Base-by-base conservation (phyloP, 129 eudicot species). In the Tagetes erecta region DNA sequence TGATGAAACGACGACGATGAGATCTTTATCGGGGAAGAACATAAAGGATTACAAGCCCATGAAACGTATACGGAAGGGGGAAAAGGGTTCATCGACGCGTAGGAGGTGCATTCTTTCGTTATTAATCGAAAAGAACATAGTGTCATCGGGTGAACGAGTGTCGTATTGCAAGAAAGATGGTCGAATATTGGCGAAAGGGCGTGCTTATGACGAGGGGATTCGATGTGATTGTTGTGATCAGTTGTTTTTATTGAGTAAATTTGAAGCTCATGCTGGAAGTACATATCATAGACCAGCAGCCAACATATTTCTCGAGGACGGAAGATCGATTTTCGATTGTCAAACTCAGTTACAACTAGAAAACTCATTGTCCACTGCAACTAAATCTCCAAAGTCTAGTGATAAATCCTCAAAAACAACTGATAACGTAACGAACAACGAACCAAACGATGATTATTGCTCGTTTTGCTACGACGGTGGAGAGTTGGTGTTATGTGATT, bases 181-280 rank as follows among this genome's bases (percentile, higher is more conserved):
- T 13, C 33, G 52, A 20, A 33, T 42, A 2, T 72, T 76, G 51
- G 78, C 73, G 8, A 80, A 76, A 80, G 97, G 97, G 6, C 45
- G 76, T 35, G 66, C 80, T 57, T 82, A 80, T 11, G 84, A 82
- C 38, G 85, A 83, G 8, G 95, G 97, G 49, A 91, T 91, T 34
- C 74, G 71, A 64, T 91, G 97, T 57, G 80, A 72, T 80, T 91
- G 97, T 37, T 91, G 97, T 69, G 79, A 70, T 4, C 33, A 38
- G 52, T 69, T 82, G 4, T 88, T 84, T 71, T 46, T 82, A 1
- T 64, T 88, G 50, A 78, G 84, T 50, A 81, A 80, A 35, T 94
- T 94, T 74, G 97, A 94, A 78, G 73, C 71, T 73, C 99, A 94
- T 82, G 99, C 89, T 20, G 92, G 92, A 14, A 91, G 93, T 64